phyloP scores from a whole-genome alignment of 108 stramenopile species.

The Nitzschia sp. region DNA sequence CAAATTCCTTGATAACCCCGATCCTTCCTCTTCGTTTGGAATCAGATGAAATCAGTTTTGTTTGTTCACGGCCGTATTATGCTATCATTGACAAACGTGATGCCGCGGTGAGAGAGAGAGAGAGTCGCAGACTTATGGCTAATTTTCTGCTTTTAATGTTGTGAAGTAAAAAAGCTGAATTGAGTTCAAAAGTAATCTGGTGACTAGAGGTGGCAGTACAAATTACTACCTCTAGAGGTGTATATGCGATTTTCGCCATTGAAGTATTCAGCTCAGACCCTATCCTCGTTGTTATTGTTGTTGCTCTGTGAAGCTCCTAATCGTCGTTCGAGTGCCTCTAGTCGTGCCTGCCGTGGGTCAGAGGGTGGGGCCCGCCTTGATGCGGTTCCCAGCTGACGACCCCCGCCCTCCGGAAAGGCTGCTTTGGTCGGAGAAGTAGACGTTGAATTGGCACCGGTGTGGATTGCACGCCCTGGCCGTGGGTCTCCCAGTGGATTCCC shows the following conservation, averaged over 20 bases:
- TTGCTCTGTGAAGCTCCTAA: neutral
- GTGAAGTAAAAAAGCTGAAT: no score
- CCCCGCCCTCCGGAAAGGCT: slow-evolving; percentile 26
- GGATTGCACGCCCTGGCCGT: slow-evolving; percentile 15
- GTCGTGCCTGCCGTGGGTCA: slow-evolving; percentile 42
- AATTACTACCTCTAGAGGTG: no score
- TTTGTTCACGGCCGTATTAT: no score
- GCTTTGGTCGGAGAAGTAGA: neutral
- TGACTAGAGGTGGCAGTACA: no score
- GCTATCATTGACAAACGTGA: no score
- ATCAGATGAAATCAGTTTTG: no score
- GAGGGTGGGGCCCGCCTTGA: slow-evolving; percentile 16
- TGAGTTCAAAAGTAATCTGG: no score
- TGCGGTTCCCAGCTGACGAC: slow-evolving; percentile 28
- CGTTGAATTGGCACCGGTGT: neutral
- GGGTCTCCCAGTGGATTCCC: slow-evolving; percentile 1
- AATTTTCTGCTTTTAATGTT: no score
- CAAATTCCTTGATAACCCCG: slow-evolving; percentile 17
- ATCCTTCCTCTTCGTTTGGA: neutral
- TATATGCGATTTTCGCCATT: no score
- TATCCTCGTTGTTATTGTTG: neutral
- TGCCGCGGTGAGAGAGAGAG: no score
- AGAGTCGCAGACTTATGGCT: no score
- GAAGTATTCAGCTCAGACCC: no score
- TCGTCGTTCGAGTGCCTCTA: slow-evolving; percentile 44